A percentile compares a stretch with the other conserved stretches of the same genome.
Evolutionary conservation across 257 asterid genomes (phyloP).

Genomic region (Schizonepeta tenuifolia): DNA sequence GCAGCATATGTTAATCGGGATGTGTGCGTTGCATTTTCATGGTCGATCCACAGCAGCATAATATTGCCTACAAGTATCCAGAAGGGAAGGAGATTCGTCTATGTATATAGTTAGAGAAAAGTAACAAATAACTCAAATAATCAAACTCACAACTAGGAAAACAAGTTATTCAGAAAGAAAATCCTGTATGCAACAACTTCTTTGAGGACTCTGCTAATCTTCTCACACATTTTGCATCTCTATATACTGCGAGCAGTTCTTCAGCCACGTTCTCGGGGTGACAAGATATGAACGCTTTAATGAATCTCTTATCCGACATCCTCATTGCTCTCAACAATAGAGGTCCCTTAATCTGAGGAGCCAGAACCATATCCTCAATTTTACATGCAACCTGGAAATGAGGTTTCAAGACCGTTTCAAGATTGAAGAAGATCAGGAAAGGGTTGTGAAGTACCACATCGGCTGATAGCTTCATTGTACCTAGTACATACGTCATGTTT

Average conservation of each 20-base stretch:
- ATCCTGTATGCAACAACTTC: slow-evolving; percentile 53
- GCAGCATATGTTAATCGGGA: too few relatives aligned
- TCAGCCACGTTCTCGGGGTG: slow-evolving; percentile 56
- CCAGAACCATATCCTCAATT: slow-evolving; percentile 72
- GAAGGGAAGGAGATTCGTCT: background rate
- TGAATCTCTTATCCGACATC: slow-evolving; percentile 74
- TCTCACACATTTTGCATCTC: slow-evolving; percentile 55
- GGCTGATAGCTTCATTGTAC: slow-evolving; percentile 68
- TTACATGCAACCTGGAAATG: slow-evolving; percentile 61
- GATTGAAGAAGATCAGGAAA: slow-evolving; percentile 52
- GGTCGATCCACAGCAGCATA: too few relatives aligned
- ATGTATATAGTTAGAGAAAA: background rate
- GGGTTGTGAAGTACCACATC: slow-evolving; percentile 48
- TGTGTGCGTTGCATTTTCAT: too few relatives aligned
- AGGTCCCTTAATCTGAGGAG: slow-evolving; percentile 65
- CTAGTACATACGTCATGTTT: slow-evolving; percentile 71
- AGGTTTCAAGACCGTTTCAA: slow-evolving; percentile 69
- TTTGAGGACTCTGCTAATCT: slow-evolving; percentile 77
- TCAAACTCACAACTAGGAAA: background rate
- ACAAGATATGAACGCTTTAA: slow-evolving; percentile 54
- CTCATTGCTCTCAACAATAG: slow-evolving; percentile 64
- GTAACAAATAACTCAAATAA: background rate
- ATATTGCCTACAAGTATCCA: too few relatives aligned
- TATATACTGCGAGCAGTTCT: slow-evolving; percentile 53
- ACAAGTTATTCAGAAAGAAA: slow-evolving; percentile 58